Evolutionary conservation across 805 yeast genomes (phyloP), one percentile per base, ranked within the genome.

Genomic region (Wickerhamiella galacta): DNA sequence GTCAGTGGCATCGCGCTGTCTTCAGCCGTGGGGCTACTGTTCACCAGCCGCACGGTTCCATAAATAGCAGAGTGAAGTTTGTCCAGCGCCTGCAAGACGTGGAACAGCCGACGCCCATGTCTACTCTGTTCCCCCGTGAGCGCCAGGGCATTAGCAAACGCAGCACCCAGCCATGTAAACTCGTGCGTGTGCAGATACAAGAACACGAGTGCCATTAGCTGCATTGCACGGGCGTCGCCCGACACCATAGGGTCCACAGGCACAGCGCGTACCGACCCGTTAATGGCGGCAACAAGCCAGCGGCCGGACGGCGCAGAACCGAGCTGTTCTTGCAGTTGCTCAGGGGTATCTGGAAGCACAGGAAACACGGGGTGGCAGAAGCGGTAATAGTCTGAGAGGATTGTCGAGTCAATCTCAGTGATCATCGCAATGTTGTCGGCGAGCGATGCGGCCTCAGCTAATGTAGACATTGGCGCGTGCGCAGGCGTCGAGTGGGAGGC

Each of bases 321-420:
- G 25, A 60, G 39, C 17, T 53, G 40, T 5, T 43, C 39, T 27
- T 50, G 42, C 19, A 56, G 47, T 33, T 47, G 49, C 11, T 47
- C 43, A 17, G 49, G 44, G 18, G 50, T 43, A 20, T 56, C 53
- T 4, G 59, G 58, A 25, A 59, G 47, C 16, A 59, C 34, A 6
- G 64, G 64, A 34, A 58, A 43, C 16, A 51, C 42, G 7, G 59
- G 57, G 39, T 60, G 63, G 31, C 56, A 45, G 23, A 44, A 41
- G 34, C 49, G 45, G 42, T 57, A 59, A 38, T 59, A 59, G 22
- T 39, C 39, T 37, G 52, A 59, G 25, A 58, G 45, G 16, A 43
- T 48, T 15, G 44, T 42, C 16, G 54, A 57, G 30, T 20, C 31
- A 15, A 34, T 25, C 11, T 25, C 33, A n/a, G n/a, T n/a, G n/a